Conservation (phyloP, 2,329 filamentous ascomycete genomes). For the Didymella arachidicola region DNA sequence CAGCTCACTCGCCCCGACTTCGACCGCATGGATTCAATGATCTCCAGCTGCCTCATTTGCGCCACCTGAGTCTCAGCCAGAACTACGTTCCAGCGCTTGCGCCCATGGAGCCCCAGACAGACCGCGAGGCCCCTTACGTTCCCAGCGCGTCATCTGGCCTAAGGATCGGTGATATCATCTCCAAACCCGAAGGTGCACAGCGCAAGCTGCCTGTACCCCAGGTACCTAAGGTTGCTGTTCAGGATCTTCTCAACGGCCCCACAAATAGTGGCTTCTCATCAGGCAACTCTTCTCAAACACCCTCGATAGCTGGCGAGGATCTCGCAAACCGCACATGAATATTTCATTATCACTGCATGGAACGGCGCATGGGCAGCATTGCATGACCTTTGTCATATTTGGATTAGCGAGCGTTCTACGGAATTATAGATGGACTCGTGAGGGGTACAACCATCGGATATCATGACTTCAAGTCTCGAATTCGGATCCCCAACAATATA, state of each 20-base stretch:
- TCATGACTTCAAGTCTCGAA: constrained; percentile 42
- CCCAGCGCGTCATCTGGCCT: constrained; percentile 70
- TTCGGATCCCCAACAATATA: constrained; percentile 29
- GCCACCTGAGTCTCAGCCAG: constrained; percentile 72
- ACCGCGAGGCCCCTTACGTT: constrained; percentile 66
- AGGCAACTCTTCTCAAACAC: constrained; percentile 77
- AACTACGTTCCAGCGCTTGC: constrained; percentile 67
- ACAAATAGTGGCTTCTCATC: constrained; percentile 70
- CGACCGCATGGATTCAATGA: constrained; percentile 75
- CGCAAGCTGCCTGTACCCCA: constrained; percentile 91
- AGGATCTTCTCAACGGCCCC: constrained; percentile 75
- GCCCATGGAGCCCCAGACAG: constrained; percentile 73
- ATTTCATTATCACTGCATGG: constrained; percentile 32
- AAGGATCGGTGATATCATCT: constrained; percentile 91
- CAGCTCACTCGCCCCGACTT: constrained; percentile 91
- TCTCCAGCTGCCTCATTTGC: constrained; percentile 85
- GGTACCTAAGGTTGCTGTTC: constrained; percentile 86
- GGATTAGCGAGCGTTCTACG: constrained; percentile 46
- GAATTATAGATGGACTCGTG: constrained; percentile 41
- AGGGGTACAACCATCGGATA: constrained; percentile 35
- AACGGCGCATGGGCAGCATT: constrained; percentile 47
- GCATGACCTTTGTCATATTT: constrained; percentile 22
- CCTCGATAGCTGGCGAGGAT: constrained; percentile 73
- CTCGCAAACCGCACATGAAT: constrained; percentile 48
- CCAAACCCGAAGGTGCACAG: constrained; percentile 83